Percentiles rank a stretch among this genome's conserved stretches.
Evolutionary conservation across 2,329 filamentous ascomycete species (phyloP).

Genomic region (Cordyceps cateniannulata): DNA sequence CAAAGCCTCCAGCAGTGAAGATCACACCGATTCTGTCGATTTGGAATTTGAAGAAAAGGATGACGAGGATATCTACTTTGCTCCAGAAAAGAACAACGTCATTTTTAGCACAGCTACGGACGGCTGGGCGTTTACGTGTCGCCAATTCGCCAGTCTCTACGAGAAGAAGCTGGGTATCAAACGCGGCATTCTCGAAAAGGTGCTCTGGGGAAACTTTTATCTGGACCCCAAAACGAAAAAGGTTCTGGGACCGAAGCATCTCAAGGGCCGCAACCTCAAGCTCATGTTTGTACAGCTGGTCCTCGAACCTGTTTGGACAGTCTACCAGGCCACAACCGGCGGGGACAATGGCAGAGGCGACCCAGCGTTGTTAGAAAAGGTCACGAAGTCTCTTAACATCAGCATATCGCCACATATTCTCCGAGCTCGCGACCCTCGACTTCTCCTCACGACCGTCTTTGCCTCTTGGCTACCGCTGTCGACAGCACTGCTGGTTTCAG

Average conservation of each 20-base stretch:
- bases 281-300: conserved; percentile 98
- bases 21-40: conserved; percentile 50
- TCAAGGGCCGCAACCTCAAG: conserved; percentile 86
- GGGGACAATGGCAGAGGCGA: conserved; percentile 80
- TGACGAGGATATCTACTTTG: conserved; percentile 96
- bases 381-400: conserved; percentile 84
- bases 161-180: conserved; percentile 98
- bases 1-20: conserved; percentile 44
- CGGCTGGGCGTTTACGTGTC: conserved; percentile 97
- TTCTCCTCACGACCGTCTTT: conserved; percentile 82
- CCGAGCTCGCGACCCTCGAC: conserved; percentile 74
- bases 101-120: conserved; percentile 97
- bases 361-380: conserved; percentile 77
- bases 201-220: conserved; percentile 95
- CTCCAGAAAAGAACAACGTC: conserved; percentile 96
- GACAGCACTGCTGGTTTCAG: conserved; percentile 85
- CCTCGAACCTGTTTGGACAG: conserved; percentile 91
- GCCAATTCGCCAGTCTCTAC: conserved; percentile 88
- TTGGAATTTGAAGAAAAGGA: conserved; percentile 80
- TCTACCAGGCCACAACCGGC: conserved; percentile 84
- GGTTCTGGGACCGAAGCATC: conserved; percentile 80
- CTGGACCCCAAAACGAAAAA: conserved; percentile 96
- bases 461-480: conserved; percentile 87
- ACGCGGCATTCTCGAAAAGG: conserved; percentile 78
- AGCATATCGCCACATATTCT: conserved; percentile 78